These are phyloP conservation scores for Globisporangium sylvaticum DNA, from an alignment of 352 stramenopile genomes.

Conservation along the genomic window DNA sequence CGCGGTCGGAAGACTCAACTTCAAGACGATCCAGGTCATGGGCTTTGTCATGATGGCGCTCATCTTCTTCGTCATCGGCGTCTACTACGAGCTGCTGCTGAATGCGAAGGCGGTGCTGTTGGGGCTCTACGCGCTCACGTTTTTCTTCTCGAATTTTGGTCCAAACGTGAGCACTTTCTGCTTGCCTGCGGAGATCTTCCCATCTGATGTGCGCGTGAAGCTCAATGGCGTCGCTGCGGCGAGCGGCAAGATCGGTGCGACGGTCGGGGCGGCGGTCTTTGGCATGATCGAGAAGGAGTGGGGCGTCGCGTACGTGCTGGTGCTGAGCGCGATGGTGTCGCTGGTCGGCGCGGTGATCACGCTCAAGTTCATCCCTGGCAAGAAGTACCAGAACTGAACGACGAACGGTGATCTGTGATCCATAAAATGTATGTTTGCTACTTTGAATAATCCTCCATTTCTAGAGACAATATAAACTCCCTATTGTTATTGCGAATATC, in stretches of 20 bases:
- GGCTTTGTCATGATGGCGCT: conserved; percentile 70
- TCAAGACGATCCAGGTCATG: conserved; percentile 77
- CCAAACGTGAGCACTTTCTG: conserved; percentile 87
- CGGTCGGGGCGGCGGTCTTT: conserved; percentile 56
- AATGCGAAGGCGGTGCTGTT: conserved; percentile 41
- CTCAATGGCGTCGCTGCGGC: conserved; percentile 79
- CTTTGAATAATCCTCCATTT: conserved; percentile 5
- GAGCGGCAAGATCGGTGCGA: conserved; percentile 69
- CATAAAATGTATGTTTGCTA: conserved; percentile 2
- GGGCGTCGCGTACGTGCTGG: conserved; percentile 56
- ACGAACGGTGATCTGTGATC: neutral
- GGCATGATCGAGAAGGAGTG: conserved; percentile 55
- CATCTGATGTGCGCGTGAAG: conserved; percentile 64
- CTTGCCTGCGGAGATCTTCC: conserved; percentile 77
- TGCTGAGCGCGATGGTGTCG: conserved; percentile 54
- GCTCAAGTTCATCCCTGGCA: conserved; percentile 52
- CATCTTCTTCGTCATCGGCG: conserved; percentile 56
- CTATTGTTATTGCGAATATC: neutral
- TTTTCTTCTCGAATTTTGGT: conserved; percentile 89
- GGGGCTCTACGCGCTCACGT: conserved; percentile 71
- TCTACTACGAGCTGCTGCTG: conserved; percentile 51
- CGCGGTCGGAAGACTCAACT: conserved; percentile 61
- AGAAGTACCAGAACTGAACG: conserved; percentile 28
- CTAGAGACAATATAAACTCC: conserved; percentile 8
- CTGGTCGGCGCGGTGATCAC: conserved; percentile 58